Percentiles rank a stretch among this genome's conserved stretches.
phyloP scores from a whole-genome alignment of 352 stramenopile species.

The Blastocystis sp. region DNA sequence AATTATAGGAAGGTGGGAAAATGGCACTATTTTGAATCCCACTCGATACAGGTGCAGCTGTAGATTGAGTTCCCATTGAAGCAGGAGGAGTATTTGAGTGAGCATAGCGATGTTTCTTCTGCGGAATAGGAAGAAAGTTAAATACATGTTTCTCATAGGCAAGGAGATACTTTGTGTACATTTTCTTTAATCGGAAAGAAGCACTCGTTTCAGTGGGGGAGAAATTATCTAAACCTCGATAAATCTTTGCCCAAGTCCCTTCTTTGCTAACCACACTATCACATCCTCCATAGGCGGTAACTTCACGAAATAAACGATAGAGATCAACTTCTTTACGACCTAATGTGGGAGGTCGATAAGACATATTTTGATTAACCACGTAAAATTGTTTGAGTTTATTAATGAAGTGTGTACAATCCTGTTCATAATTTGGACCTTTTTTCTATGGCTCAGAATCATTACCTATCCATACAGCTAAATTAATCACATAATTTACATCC shows the following conservation, averaged over 20 bases:
- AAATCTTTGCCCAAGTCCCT: conserved; percentile 66
- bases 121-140: conserved; percentile 60
- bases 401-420: conserved; percentile 48
- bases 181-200: conserved; percentile 67
- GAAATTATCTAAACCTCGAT: conserved; percentile 63
- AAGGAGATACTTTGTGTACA: conserved; percentile 66
- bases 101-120: conserved; percentile 30
- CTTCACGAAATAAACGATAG: conserved; percentile 63
- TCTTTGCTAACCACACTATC: conserved; percentile 64
- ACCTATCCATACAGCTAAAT: neutral
- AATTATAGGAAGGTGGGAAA: conserved; percentile 34
- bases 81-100: neutral
- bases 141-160: conserved; percentile 67
- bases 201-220: conserved; percentile 54
- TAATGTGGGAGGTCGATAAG: conserved; percentile 50
- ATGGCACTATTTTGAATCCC: conserved; percentile 62
- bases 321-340: conserved; percentile 66
- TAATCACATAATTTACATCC: conserved; percentile 61
- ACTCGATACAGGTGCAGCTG: neutral
- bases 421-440: conserved; percentile 57
- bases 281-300: conserved; percentile 60
- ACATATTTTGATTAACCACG: conserved; percentile 49
- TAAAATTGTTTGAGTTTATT: conserved; percentile 59
- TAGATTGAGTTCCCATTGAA: neutral
- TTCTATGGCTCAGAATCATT: neutral